Base-by-base conservation (phyloP, 2,329 filamentous ascomycete species). In the Neospermospora avenae region DNA sequence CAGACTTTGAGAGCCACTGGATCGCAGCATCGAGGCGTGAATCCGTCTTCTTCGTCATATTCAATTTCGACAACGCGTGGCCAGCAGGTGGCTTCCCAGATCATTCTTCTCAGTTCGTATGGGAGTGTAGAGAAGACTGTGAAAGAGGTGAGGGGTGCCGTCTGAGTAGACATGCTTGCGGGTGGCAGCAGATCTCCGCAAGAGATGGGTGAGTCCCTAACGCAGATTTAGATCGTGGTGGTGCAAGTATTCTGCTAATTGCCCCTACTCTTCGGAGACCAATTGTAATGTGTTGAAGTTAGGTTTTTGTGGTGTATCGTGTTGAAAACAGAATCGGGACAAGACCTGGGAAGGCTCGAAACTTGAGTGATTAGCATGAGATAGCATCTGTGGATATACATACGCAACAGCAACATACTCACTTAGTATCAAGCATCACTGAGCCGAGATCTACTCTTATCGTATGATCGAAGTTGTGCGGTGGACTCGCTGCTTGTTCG, bases 111-210 rank as follows among this genome's bases (percentile, higher is more conserved):
- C 1, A 67, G 34, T 25, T 69, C 67, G 22, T 58, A 56, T 1
- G 67, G 67, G n/a, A 69, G 62, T 3, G 46, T 57, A 18, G 57
- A 31, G 28, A 68, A 68, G 22, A 55, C 8, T 4, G 57, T 62
- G 20, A 68, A 68, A 16, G 62, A 54, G 39, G 24, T 57, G 34
- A 48, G 58, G 14, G 41, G 41, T 35, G n/a, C 18, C 7, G 41
- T 45, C 16, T 24, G 44, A 44, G 55, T 16, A 20, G 42, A 39
- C 55, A 57, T 57, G 31, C 41, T 28, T n/a, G 34, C 20, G 7
- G 41, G 7, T 11, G 20, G 4, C 18, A 2, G 11, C 16, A 34
- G 16, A 1, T 35, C 11, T 37, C 18, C 18, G 11, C 25, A 1
- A 7, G 20, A 20, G 3, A 10, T 8, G 25, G 16, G 25, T 16